phyloP scores from a whole-genome alignment of 2,329 filamentous ascomycete species.

The Chaetomium globosum region DNA sequence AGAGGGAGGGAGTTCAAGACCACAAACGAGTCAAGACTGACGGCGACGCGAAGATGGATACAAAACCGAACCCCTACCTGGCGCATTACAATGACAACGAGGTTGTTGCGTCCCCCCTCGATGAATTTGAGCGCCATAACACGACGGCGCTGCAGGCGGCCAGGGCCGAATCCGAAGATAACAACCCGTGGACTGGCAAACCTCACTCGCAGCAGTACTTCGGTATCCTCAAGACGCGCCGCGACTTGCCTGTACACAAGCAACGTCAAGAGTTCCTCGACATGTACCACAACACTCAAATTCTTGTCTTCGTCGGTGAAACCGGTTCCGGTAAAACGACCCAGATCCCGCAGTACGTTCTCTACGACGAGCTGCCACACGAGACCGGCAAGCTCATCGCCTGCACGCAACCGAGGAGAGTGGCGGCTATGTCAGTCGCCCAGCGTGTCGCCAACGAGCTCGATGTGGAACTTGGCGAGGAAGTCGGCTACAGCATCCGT shows the following conservation, averaged over 20 bases:
- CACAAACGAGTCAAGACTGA: constrained; percentile 41
- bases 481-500: constrained; percentile 98
- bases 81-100: constrained; percentile 85
- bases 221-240: constrained; percentile 79
- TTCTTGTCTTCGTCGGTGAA: constrained; percentile 97
- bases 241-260: constrained; percentile 86
- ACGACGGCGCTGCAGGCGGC: constrained; percentile 77
- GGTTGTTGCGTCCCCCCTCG: constrained; percentile 56
- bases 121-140: constrained; percentile 71
- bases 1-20: constrained; percentile 44
- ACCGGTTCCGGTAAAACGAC: constrained; percentile 99
- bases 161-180: constrained; percentile 74
- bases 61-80: constrained; percentile 78
- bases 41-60: constrained; percentile 42
- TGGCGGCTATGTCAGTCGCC: constrained; percentile 97
- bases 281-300: constrained; percentile 90
- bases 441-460: constrained; percentile 97
- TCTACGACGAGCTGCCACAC: constrained; percentile 94
- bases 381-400: constrained; percentile 85
- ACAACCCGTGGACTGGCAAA: constrained; percentile 82
- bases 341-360: constrained; percentile 96
- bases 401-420: constrained; percentile 95
- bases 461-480: constrained; percentile 87
- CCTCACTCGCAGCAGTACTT: constrained; percentile 84
- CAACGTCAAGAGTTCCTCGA: constrained; percentile 94